Evolutionary conservation across 768 basidiomycete species (phyloP), one percentile per base, ranked within the genome.

Genomic region (Suillus paluster): DNA sequence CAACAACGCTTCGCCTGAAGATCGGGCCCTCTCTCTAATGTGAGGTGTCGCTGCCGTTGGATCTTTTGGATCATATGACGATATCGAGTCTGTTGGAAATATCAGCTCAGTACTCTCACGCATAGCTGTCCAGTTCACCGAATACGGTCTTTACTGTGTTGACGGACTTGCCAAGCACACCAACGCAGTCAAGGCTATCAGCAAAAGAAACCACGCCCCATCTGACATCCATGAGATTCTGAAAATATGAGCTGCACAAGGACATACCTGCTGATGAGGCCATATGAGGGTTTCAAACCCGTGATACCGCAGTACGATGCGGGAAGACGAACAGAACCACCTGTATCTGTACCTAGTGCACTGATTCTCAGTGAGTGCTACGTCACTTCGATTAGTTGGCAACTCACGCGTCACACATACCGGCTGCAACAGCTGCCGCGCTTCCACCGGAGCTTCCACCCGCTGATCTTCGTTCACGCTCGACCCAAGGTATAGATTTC

Each of bases 371-470:
- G 41, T 34, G 5, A 46, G 39, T 60, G 46, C 19, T 46, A 25
- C 39, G 30, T 62, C 67, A 61, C 60, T 38, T 38, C 9, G 14
- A 41, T 42, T 34, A 45, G n/a, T 10, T 41, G 36, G 14, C 11
- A 25, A 81, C 94, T 76, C 67, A 97, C 96, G 87, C 91, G 70
- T 88, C 82, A 70, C 92, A 95, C 79, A 95, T 81, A 0, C 88
- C 88, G 3, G 90, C 86, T 1, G 92, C 92, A 0, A 98, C 96
- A 5, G 95, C 94, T 1, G 95, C 96, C 0, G 96, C 96, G 70
- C 93, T 95, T 54, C 97, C 97, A 1, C 97, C 96, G 0, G 94
- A 97, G 67, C 94, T 96, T 0, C 97, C 97, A 2, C 97, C 97
- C 0, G 96, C 91, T 33, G 88, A 90, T 52, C 93, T 78, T 15